phyloP scores from a whole-genome alignment of 1,284 basidiomycete genomes.

The Puccinia hordei region DNA sequence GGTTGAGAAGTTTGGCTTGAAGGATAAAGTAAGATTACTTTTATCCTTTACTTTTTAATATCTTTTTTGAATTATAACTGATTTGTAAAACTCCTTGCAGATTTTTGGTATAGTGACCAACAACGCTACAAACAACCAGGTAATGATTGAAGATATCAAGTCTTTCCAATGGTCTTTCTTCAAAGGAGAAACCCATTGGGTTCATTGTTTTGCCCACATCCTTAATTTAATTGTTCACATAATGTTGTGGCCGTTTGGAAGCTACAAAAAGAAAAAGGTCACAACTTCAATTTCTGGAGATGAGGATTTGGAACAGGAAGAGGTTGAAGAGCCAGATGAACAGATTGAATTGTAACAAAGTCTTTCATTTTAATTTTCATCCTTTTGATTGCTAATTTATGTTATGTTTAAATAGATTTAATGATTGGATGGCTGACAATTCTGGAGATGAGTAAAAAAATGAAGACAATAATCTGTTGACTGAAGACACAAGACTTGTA shows the following conservation, averaged over 20 bases:
- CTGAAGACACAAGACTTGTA: not conserved
- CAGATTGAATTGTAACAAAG: conserved; percentile 19
- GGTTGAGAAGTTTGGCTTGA: conserved; percentile 11
- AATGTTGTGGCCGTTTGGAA: conserved; percentile 9
- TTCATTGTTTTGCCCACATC: no score
- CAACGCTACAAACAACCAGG: conserved; percentile 23
- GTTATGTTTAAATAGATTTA: no score
- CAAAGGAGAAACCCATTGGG: conserved; percentile 11
- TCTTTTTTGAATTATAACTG: not conserved
- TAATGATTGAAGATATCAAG: not conserved
- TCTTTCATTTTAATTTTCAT: not conserved
- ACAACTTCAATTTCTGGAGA: not conserved
- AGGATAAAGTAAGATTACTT: conserved; percentile 14
- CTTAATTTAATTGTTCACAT: conserved; percentile 17
- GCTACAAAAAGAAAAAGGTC: conserved; percentile 2
- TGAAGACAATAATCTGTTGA: not conserved
- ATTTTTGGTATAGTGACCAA: conserved; percentile 4
- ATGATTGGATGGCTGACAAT: not conserved
- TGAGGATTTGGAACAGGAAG: not conserved
- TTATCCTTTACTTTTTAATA: not conserved
- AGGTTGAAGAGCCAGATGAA: not conserved
- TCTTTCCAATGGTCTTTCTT: not conserved
- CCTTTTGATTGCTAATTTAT: not conserved
- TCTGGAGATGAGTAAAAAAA: conserved; percentile 4
- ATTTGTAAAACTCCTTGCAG: not conserved